These are phyloP conservation scores for Prillingera fragicola DNA, from an alignment of 1,284 basidiomycete species.

Conservation along the genomic window DNA sequence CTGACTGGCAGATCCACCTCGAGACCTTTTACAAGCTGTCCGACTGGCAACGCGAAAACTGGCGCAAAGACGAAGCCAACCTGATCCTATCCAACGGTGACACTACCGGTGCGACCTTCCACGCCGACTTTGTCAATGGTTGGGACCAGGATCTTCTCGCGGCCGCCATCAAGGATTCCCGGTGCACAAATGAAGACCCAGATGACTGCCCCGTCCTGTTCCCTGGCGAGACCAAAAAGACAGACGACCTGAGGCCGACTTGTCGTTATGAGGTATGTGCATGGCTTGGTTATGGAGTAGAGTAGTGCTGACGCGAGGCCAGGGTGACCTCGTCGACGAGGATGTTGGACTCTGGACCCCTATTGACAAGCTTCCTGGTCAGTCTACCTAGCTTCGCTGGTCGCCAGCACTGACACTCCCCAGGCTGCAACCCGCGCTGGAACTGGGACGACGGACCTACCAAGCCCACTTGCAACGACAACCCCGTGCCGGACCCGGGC, in stretches of 20 bases:
- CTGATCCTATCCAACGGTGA: constrained; percentile 41
- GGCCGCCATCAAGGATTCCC: not conserved
- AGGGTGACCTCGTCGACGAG: constrained; percentile 14
- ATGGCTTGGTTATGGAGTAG: too few species aligned
- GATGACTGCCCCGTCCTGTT: too few species aligned
- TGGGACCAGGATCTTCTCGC: constrained; percentile 9
- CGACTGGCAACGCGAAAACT: not conserved
- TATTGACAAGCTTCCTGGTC: constrained; percentile 5
- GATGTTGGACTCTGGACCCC: constrained; percentile 6
- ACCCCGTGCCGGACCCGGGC: too few species aligned
- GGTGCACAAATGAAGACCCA: too few species aligned
- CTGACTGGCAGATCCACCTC: constrained; percentile 3
- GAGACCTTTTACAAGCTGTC: not conserved
- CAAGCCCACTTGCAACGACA: constrained; percentile 10
- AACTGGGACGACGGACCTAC: constrained; percentile 1
- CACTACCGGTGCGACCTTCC: constrained; percentile 30
- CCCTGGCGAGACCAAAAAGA: too few species aligned
- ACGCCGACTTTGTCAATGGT: constrained; percentile 40
- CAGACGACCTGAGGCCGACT: too few species aligned
- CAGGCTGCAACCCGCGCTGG: constrained; percentile 18
- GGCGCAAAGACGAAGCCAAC: constrained; percentile 20
- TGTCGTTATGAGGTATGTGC: too few species aligned
- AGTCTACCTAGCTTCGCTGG: too few species aligned
- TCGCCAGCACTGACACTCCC: too few species aligned
- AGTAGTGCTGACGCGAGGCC: too few species aligned